Percentiles rank a stretch among this genome's conserved stretches.
phyloP scores from a whole-genome alignment of 176 grass and related monocot species.

The Dendrocalamus sinicus region DNA sequence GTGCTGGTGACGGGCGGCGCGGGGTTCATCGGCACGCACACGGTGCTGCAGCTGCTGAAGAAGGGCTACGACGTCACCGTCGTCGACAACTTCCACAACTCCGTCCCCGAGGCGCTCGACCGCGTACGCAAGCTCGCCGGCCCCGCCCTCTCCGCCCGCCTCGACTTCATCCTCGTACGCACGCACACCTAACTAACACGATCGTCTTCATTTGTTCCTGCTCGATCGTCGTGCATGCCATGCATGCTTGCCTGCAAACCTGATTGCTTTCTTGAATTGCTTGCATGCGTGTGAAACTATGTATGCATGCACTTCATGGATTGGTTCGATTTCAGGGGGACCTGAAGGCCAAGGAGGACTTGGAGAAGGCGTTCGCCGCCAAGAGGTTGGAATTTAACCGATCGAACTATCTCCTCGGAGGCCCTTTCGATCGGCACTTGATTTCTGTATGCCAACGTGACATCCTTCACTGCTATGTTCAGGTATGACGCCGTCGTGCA shows the following conservation, averaged over 20 bases:
- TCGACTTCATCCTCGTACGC: conserved; percentile 68
- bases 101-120: conserved; percentile 78
- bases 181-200: neutral
- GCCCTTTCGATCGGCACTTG: neutral
- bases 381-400: neutral
- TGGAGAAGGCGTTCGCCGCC: conserved; percentile 74
- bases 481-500: conserved; percentile 94
- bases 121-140: conserved; percentile 82
- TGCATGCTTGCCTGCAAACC: neutral
- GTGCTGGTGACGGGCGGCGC: conserved; percentile 91
- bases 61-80: conserved; percentile 69
- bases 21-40: conserved; percentile 95
- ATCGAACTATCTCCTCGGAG: neutral
- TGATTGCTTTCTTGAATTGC: neutral
- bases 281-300: neutral
- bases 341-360: conserved; percentile 65
- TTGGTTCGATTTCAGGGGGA: conserved; percentile 62
- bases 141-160: conserved; percentile 59
- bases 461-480: conserved; percentile 8
- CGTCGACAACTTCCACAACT: conserved; percentile 97
- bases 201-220: neutral
- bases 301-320: conserved; percentile 11
- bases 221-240: neutral
- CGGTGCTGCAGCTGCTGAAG: conserved; percentile 77
- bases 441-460: neutral